A percentile compares a stretch with the other conserved stretches of the same genome.
Evolutionary conservation across 1,284 basidiomycete species (phyloP).

Genomic region (Sutorius eximius): DNA sequence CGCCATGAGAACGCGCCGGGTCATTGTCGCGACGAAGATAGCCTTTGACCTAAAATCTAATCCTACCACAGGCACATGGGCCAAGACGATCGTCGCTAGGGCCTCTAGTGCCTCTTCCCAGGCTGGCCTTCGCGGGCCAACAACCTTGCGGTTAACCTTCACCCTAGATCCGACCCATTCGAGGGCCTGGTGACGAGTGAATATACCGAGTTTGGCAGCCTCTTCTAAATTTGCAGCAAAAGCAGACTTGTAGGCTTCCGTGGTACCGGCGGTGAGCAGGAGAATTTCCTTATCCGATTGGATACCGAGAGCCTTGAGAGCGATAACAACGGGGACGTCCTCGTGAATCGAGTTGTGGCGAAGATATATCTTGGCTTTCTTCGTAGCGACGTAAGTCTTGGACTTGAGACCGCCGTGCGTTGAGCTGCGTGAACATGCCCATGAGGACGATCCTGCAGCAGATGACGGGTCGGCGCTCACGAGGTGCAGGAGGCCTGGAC

Average conservation of each 20-base stretch:
- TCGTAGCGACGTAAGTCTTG: constrained; percentile 96
- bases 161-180: constrained; percentile 95
- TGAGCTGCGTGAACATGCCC: constrained; percentile 54
- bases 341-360: constrained; percentile 99
- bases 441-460: constrained; percentile 11
- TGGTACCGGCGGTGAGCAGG: constrained; percentile 89
- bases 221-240: constrained; percentile 96
- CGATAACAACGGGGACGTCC: constrained; percentile 95
- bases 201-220: constrained; percentile 86
- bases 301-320: constrained; percentile 94
- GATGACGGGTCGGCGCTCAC: constrained; percentile 46
- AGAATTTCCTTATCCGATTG: constrained; percentile 99
- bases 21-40: constrained; percentile 98
- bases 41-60: constrained; percentile 95
- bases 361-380: constrained; percentile 91
- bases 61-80: constrained; percentile 91
- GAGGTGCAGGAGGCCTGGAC: constrained; percentile 98
- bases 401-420: constrained; percentile 98
- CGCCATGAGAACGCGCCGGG: constrained; percentile 92
- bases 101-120: constrained; percentile 97
- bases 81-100: constrained; percentile 94
- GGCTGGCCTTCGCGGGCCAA: constrained; percentile 80
- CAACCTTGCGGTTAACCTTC: constrained; percentile 80
- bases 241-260: constrained; percentile 84
- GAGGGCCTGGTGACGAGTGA: constrained; percentile 91